Evolutionary conservation across 345 rosid species (phyloP), one percentile per base, ranked within the genome.

Genomic region (Iberis pinnata): DNA sequence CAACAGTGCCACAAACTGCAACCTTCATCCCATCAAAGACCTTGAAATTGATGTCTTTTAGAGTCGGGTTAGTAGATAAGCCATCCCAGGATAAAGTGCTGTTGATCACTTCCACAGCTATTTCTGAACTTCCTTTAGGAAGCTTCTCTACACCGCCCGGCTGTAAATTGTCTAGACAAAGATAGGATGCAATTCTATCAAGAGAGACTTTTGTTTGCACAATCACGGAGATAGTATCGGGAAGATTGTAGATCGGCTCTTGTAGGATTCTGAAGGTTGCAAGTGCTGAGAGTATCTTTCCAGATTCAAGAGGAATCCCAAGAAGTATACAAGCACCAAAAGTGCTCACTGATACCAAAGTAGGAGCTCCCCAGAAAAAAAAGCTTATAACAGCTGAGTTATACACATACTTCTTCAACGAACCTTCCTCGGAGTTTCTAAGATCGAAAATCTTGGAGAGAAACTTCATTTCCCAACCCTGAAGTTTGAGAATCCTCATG

Each of bases 391-490:
- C 9, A 14, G 79, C 84, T 1, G 65, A 56, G 69, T 73, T 73
- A 57, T 78, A 76, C 18, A 80, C 70, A 41, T 38, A 78, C 62
- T 70, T 80, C 36, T 75, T 83, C 59, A 83, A 48, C 87, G 84
- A 83, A 9, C 82, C 76, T 20, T 67, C 66, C 67, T 83, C 84
- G 17, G 37, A 58, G 20, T 65, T 65, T 42, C 84, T 65, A 12
- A 80, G 70, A 19, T 73, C 76, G 4, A 64, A 36, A 45, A 83
- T 73, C 75, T 78, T 83, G 22, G 82, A 75, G 63, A 83, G 45
- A 72, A 84, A 84, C 67, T 78, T 81, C 81, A 81, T 77, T 53
- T 84, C 93, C 88, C 93, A 84, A 8, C 76, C 85, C 47, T 84
- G 93, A 54, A 84, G 84, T 61, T 84, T 84, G 52, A 84, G 82